phyloP scores from a whole-genome alignment of 2,329 filamentous ascomycete genomes.

The Colletotrichum cereale region DNA sequence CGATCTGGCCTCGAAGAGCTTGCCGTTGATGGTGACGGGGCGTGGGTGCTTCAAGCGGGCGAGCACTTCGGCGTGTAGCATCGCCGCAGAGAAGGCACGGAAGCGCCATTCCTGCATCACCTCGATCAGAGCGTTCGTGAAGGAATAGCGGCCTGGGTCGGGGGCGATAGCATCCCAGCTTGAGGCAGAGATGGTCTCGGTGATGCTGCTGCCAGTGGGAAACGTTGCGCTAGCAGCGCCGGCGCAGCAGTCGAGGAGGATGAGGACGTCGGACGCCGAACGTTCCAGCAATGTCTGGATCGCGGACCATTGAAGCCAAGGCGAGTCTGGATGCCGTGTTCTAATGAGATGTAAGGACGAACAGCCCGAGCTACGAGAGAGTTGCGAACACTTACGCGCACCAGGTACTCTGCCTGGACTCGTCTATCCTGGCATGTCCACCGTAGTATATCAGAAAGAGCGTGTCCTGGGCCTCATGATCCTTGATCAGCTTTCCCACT shows the following conservation, averaged over 20 bases:
- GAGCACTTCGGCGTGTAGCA: constrained; percentile 71
- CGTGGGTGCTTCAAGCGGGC: constrained; percentile 71
- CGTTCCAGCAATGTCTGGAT: constrained; percentile 71
- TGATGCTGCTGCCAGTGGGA: constrained; percentile 69
- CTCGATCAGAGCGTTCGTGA: constrained; percentile 70
- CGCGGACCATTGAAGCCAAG: constrained; percentile 72
- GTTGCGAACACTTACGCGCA: constrained; percentile 61
- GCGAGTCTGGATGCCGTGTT: constrained; percentile 64
- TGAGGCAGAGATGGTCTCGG: constrained; percentile 72
- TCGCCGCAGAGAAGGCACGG: constrained; percentile 68
- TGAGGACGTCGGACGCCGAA: constrained; percentile 68
- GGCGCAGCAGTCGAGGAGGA: constrained; percentile 71
- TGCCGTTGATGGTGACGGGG: constrained; percentile 69
- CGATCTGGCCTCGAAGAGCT: constrained; percentile 68
- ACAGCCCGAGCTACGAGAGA: background rate
- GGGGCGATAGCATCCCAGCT: constrained; percentile 73
- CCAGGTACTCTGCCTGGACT: constrained; percentile 71
- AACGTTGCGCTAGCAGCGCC: constrained; percentile 71
- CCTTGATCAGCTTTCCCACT: constrained; percentile 68
- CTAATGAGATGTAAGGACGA: constrained; percentile 46
- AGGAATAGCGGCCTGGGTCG: constrained; percentile 70
- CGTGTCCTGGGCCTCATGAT: constrained; percentile 66
- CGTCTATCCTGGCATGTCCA: constrained; percentile 70
- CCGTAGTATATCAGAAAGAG: constrained; percentile 71
- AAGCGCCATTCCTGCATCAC: constrained; percentile 69